Evolutionary conservation across 1,284 basidiomycete genomes (phyloP), one percentile per base, ranked within the genome.

Genomic region (Irpex rosettiformis): DNA sequence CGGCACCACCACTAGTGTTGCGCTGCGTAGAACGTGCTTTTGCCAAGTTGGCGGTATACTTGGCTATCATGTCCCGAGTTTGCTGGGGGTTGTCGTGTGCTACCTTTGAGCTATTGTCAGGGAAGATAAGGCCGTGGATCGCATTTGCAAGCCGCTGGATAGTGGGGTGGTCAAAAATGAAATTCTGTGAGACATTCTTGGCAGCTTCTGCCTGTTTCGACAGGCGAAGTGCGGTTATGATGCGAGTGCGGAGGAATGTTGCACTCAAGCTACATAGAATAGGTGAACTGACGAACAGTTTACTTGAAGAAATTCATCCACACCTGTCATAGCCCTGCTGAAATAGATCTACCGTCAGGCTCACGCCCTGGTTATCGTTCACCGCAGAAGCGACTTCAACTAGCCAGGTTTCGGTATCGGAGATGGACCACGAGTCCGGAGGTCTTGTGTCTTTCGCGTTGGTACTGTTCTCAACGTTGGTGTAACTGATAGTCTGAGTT

Each of bases 261-360:
- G 62, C 72, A 11, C 67, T 72, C 57, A 74, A 56, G 58, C 73
- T 74, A 24, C 6, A 18, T 3, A 13, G 56, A 22, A 52, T 25
- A n/a, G 24, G 16, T 18, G 13, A n/a, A n/a, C n/a, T n/a, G n/a
- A n/a, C n/a, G n/a, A n/a, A n/a, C n/a, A n/a, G n/a, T n/a, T n/a
- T 18, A 25, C 10, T 21, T 21, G 11, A 47, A 47, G 21, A 60
- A 13, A 33, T 5, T 8, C 10, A 40, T n/a, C 11, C 33, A 13
- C 28, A 73, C 74, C 73, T 75, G 54, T 75, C 73, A 53, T 75
- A 73, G 2, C 72, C 73, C 52, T 71, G 71, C 13, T 65, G 60
- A 48, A 76, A 76, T 0, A 75, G 27, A 42, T 75, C 73, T 1
- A 58, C 28, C 7, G 42, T 29, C 4, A 52, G 0, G 30, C 33